A percentile compares a stretch with the other conserved stretches of the same genome.
Evolutionary conservation across 176 grass and related monocot species (phyloP).

Genomic region (Otatea glauca): DNA sequence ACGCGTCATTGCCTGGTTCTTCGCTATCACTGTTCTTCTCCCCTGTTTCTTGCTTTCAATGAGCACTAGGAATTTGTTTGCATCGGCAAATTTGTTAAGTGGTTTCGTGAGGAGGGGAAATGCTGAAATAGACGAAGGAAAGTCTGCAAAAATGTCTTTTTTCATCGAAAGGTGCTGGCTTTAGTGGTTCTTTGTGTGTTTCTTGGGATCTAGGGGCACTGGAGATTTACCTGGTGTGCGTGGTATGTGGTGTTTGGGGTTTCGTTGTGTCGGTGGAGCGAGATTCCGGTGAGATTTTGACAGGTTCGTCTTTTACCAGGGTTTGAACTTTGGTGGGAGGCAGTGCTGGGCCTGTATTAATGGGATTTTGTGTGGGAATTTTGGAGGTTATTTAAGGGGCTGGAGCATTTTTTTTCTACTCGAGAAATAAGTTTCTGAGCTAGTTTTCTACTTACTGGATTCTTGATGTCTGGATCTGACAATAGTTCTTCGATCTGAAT

Average conservation of each 20-base stretch:
- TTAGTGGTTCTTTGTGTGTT: slow-evolving; percentile 11
- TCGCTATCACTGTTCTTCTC: not conserved
- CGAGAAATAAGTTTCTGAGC: not conserved
- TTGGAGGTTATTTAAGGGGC: not conserved
- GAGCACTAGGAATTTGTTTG: not conserved
- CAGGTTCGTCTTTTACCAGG: slow-evolving; percentile 23
- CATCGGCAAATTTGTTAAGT: not conserved
- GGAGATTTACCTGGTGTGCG: not conserved
- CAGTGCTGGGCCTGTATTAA: not conserved
- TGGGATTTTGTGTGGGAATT: not conserved
- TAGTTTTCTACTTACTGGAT: not conserved
- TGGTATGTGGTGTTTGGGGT: slow-evolving; percentile 12
- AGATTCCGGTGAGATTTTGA: slow-evolving; percentile 36
- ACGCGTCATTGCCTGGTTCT: slow-evolving; percentile 16
- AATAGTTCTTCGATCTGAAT: slow-evolving; percentile 2
- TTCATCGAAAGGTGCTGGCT: slow-evolving; percentile 12
- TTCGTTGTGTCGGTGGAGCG: slow-evolving; percentile 48
- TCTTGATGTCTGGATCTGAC: slow-evolving; percentile 24
- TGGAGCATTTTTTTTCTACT: not conserved
- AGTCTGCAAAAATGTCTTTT: not conserved
- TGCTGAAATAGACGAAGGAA: not conserved
- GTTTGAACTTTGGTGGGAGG: not conserved
- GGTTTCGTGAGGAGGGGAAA: not conserved
- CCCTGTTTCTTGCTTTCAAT: not conserved
- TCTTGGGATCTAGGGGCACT: slow-evolving; percentile 14